These are phyloP conservation scores for Furcasterigmium sp. DNA, from an alignment of 2,329 filamentous ascomycete genomes.

Conservation along the genomic window DNA sequence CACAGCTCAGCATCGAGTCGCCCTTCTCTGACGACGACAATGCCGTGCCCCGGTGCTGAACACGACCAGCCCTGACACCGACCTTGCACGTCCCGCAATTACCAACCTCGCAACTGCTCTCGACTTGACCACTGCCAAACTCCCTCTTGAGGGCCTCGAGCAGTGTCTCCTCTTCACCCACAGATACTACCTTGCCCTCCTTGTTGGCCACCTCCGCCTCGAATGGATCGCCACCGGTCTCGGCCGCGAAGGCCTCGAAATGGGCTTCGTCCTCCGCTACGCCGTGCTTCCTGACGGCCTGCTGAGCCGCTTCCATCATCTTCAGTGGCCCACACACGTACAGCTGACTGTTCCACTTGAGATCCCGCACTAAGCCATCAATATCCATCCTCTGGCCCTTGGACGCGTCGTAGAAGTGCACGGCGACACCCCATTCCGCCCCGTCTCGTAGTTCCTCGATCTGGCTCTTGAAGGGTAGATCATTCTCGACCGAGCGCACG, in stretches of 20 bases:
- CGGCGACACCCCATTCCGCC: conserved; percentile 20
- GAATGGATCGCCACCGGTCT: conserved; percentile 53
- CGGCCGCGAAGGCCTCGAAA: conserved; percentile 53
- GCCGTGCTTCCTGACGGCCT: conserved; percentile 31
- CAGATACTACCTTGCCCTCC: conserved; percentile 33
- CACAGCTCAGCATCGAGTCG: conserved; percentile 42
- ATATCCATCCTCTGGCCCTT: conserved; percentile 49
- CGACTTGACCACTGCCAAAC: conserved; percentile 32
- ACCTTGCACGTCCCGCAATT: conserved; percentile 50
- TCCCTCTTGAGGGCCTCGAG: conserved; percentile 40
- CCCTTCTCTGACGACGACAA: conserved; percentile 38
- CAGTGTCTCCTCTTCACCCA: conserved; percentile 42
- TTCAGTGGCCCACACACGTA: conserved; percentile 56
- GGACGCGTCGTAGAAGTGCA: conserved; percentile 47
- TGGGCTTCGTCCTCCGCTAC: conserved; percentile 49
- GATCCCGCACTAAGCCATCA: conserved; percentile 31
- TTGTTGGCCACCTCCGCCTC: conserved; percentile 45
- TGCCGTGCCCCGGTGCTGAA: conserved; percentile 45
- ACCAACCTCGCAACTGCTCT: conserved; percentile 48
- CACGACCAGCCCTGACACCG: conserved; percentile 31
- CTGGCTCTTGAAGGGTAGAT: conserved; percentile 49
- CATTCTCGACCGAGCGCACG: conserved; percentile 39
- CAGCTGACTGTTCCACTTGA: conserved; percentile 50
- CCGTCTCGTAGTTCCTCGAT: conserved; percentile 31
- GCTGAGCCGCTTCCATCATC: conserved; percentile 48